Base-by-base conservation (phyloP, 192 early-diverging fungal species). In the Entomortierella parvispora region DNA sequence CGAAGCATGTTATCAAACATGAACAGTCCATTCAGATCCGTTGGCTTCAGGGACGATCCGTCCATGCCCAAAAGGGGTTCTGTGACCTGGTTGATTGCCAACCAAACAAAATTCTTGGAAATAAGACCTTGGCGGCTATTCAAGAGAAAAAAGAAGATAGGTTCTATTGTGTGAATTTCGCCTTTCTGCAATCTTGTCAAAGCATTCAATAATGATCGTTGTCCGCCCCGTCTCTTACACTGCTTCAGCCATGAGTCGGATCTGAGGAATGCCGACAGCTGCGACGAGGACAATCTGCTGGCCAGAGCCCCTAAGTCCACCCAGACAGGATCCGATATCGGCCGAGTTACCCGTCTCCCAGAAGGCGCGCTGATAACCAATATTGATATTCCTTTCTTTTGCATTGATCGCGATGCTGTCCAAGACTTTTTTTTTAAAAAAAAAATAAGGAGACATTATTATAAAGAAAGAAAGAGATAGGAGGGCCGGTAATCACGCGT, bases 241-340 rank as follows among this genome's bases (percentile, higher is more conserved):
- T 2, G 84, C 82, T 29, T 82, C 80, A 0, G 68, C 56, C 67
- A 86, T 79, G 0, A 86, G 44, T 7, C 62, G 62, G 5, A 58
- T 53, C 61, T 80, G 82, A 8, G 80, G 71, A 0, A 71, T 33
- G 0, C 74, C 72, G 0, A 79, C 66, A 1, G 82, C 81, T 5
- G 84, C 84, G 8, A 86, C 76, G 3, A 86, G 23, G 17, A 86
- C 68, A n/a, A 86, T 75, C n/a, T 79, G 81, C 45, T 79, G 77
- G 1, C 84, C 84, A 9, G 59, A 74, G 0, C 50, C 74, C 22
- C 75, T 65, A 1, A 86, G 61, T 11, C 64, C 68, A 18, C 53
- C 48, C n/a, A 86, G 44, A 0, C 58, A 62, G 8, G 62, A 53
- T 0, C 47, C 56, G 2, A 82, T 42, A 54, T 81, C 80, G 2